phyloP scores from a whole-genome alignment of 1,284 basidiomycete species.

The Trichosporon inkin region DNA sequence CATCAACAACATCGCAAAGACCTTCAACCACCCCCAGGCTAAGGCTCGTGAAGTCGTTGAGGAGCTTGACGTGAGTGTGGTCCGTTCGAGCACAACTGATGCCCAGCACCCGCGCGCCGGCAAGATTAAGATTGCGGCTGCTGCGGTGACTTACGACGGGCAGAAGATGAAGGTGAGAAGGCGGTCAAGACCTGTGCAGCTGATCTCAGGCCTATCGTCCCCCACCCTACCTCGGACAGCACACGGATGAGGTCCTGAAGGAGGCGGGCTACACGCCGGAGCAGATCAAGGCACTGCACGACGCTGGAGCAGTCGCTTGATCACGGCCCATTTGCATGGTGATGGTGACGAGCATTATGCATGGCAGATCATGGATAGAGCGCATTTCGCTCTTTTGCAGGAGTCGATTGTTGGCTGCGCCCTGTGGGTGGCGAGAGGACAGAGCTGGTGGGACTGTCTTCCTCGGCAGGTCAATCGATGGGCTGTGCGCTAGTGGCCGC shows the following conservation, averaged over 20 bases:
- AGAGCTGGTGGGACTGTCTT: too few species aligned
- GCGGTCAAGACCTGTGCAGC: background rate
- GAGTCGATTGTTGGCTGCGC: too few species aligned
- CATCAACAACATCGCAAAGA: slow-evolving; percentile 86
- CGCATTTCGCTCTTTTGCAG: too few species aligned
- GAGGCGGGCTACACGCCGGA: slow-evolving; percentile 64
- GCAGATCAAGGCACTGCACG: slow-evolving; percentile 62
- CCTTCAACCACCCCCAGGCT: slow-evolving; percentile 87
- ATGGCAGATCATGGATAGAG: background rate
- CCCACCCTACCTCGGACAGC: slow-evolving; percentile 79
- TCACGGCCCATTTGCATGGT: background rate
- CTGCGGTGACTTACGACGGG: slow-evolving; percentile 83
- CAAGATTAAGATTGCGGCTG: slow-evolving; percentile 76
- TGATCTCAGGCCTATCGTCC: slow-evolving; percentile 64
- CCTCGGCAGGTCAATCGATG: too few species aligned
- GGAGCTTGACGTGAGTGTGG: slow-evolving; percentile 58
- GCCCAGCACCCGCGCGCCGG: slow-evolving; percentile 69
- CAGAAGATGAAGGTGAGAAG: slow-evolving; percentile 53
- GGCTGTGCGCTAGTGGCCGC: too few species aligned
- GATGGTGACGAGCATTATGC: background rate
- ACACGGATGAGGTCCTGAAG: slow-evolving; percentile 70
- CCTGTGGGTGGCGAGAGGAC: too few species aligned
- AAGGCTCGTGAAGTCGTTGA: slow-evolving; percentile 60
- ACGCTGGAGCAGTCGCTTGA: slow-evolving; percentile 48
- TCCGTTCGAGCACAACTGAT: slow-evolving; percentile 21